phyloP scores from a whole-genome alignment of 768 basidiomycete genomes.

The Myochromella boudieri region DNA sequence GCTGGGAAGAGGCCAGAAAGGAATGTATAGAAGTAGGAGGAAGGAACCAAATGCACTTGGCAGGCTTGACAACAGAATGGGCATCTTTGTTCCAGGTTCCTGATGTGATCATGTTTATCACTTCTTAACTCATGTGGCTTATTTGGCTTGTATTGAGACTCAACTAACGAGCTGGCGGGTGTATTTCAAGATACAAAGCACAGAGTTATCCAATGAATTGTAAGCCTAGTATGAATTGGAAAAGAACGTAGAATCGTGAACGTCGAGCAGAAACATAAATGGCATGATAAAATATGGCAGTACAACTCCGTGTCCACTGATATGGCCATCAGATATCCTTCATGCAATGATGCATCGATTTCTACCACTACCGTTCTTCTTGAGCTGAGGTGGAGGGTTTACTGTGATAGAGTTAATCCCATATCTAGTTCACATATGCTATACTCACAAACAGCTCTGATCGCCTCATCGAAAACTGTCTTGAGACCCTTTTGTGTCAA shows the following conservation, averaged over 20 bases:
- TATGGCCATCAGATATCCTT: constrained; percentile 28
- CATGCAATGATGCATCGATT: constrained; percentile 71
- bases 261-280: constrained; percentile 68
- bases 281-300: constrained; percentile 50
- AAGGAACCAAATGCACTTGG: neutral
- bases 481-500: constrained; percentile 98
- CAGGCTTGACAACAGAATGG: constrained; percentile 12
- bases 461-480: constrained; percentile 99
- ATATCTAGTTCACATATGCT: neutral
- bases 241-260: constrained; percentile 61
- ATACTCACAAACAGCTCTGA: constrained; percentile 88
- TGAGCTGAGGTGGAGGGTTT: constrained; percentile 67
- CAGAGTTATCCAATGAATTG: constrained; percentile 15
- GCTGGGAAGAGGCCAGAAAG: constrained; percentile 4
- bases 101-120: too few relatives aligned
- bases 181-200: constrained; percentile 15
- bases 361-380: constrained; percentile 44
- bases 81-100: constrained; percentile 20
- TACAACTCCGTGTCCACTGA: constrained; percentile 28
- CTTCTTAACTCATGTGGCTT: constrained; percentile 6
- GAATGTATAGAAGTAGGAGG: constrained; percentile 1
- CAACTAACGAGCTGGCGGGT: constrained; percentile 7
- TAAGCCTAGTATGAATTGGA: constrained; percentile 18
- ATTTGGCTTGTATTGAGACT: constrained; percentile 2
- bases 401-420: constrained; percentile 40